A percentile compares a stretch with the other conserved stretches of the same genome.
phyloP scores from a whole-genome alignment of 2,329 filamentous ascomycete species.

The Cladosporium oxysporum region DNA sequence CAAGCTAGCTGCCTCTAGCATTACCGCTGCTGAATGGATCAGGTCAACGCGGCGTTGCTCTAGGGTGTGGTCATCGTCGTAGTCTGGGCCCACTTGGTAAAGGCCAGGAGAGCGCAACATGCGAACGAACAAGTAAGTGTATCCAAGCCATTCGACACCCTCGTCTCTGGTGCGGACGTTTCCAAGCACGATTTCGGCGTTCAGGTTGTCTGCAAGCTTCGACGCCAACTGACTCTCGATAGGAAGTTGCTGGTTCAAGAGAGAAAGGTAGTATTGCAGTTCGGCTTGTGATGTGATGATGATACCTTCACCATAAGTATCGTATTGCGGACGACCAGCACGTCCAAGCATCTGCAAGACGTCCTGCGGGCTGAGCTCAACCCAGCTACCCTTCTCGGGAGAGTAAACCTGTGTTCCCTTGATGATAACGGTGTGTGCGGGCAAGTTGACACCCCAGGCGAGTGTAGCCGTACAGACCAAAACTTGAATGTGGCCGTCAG shows the following conservation, averaged over 20 bases:
- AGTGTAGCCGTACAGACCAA: slow-evolving; percentile 97
- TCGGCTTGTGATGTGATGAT: slow-evolving; percentile 96
- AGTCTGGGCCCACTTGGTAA: slow-evolving; percentile 94
- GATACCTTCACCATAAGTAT: slow-evolving; percentile 97
- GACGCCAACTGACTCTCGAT: slow-evolving; percentile 97
- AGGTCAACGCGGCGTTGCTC: slow-evolving; percentile 98
- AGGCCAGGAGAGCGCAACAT: slow-evolving; percentile 95
- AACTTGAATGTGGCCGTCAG: slow-evolving; percentile 87
- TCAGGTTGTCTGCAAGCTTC: slow-evolving; percentile 91
- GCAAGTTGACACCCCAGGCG: slow-evolving; percentile 97
- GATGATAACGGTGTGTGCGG: slow-evolving; percentile 97
- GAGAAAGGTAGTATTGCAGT: slow-evolving; percentile 94
- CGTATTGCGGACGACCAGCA: slow-evolving; percentile 93
- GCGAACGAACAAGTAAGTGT: slow-evolving; percentile 95
- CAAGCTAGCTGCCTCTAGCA: slow-evolving; percentile 83
- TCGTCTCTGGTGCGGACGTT: slow-evolving; percentile 91
- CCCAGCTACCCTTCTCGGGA: slow-evolving; percentile 97
- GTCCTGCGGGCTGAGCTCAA: slow-evolving; percentile 95
- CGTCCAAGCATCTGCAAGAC: slow-evolving; percentile 98
- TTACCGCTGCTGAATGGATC: slow-evolving; percentile 86
- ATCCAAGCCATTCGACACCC: slow-evolving; percentile 97
- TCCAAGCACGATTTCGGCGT: slow-evolving; percentile 92
- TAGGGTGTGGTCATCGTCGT: slow-evolving; percentile 84
- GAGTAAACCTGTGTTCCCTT: slow-evolving; percentile 98
- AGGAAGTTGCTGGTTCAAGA: slow-evolving; percentile 94